A percentile compares a stretch with the other conserved stretches of the same genome.
Evolutionary conservation across 2,329 filamentous ascomycete species (phyloP).

Genomic region (Samsoniella hepiali): DNA sequence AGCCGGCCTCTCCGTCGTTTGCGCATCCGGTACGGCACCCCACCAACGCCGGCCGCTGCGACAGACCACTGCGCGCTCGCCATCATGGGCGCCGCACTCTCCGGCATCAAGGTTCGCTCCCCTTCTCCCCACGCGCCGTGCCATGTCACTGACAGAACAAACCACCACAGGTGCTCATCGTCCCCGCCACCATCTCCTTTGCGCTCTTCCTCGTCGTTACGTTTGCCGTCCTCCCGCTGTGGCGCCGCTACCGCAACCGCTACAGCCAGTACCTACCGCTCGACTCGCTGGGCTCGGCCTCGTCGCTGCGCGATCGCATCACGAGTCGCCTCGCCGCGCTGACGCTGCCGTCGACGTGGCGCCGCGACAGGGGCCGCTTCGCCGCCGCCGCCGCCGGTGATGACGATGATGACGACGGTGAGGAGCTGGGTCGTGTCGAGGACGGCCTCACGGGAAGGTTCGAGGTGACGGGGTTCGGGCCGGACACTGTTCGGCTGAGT

Average conservation of each 20-base stretch:
- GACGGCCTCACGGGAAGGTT: slow-evolving; percentile 28
- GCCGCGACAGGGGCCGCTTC: slow-evolving; percentile 41
- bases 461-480: slow-evolving; percentile 37
- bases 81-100: slow-evolving; percentile 34
- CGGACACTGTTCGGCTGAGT: slow-evolving; percentile 60
- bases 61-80: background rate
- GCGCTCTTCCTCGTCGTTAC: slow-evolving; percentile 64
- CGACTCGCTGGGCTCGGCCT: slow-evolving; percentile 54
- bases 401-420: slow-evolving; percentile 54
- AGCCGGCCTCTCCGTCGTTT: background rate
- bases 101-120: slow-evolving; percentile 35
- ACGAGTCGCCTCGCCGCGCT: slow-evolving; percentile 29
- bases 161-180: slow-evolving; percentile 57
- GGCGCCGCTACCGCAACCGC: slow-evolving; percentile 65
- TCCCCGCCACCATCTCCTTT: slow-evolving; percentile 69
- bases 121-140: background rate
- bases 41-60: background rate
- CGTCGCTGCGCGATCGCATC: slow-evolving; percentile 52
- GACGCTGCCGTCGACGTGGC: slow-evolving; percentile 46
- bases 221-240: slow-evolving; percentile 64
- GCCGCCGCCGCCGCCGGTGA: slow-evolving; percentile 39
- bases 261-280: slow-evolving; percentile 74
- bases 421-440: slow-evolving; percentile 39
- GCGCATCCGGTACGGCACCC: background rate
- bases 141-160: background rate